Evolutionary conservation across 352 stramenopile species (phyloP).

Genomic region (Pythium monospermum): DNA sequence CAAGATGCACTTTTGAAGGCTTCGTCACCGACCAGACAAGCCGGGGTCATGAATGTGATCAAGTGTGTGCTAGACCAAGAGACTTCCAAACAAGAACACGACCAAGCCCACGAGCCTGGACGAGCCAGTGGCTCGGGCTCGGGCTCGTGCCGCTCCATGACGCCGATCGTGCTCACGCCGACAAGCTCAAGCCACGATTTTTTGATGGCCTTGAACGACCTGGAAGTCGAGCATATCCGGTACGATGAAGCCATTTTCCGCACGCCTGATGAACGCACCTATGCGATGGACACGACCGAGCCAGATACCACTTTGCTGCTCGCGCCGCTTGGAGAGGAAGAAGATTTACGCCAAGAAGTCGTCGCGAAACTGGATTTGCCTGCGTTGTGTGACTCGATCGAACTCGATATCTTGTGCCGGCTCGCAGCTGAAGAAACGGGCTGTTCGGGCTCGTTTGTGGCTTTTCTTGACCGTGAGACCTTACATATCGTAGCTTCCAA

Average conservation of each 20-base stretch:
- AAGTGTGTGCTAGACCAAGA: conserved; percentile 47
- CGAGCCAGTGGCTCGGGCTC: neutral
- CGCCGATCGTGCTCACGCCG: neutral
- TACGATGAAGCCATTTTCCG: conserved; percentile 1
- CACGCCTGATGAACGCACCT: conserved; percentile 10
- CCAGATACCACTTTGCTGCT: neutral
- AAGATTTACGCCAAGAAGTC: neutral
- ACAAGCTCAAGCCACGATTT: conserved; percentile 5
- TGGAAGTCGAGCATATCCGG: conserved; percentile 5
- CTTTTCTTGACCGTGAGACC: conserved; percentile 38
- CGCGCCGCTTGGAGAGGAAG: neutral
- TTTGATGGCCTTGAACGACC: neutral
- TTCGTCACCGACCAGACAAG: conserved; percentile 24
- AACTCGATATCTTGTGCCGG: conserved; percentile 60
- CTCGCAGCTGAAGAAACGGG: conserved; percentile 43
- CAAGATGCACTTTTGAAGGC: conserved; percentile 30
- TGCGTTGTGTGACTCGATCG: conserved; percentile 12
- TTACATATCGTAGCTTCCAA: conserved; percentile 35
- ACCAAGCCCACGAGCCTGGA: no score
- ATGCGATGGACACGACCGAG: conserved; percentile 3
- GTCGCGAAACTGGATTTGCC: conserved; percentile 8
- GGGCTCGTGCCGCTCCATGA: neutral
- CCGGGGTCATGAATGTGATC: conserved; percentile 44
- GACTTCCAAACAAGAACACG: no score
- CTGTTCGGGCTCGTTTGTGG: conserved; percentile 46